Conservation (phyloP, 2,329 filamentous ascomycete genomes). For the Ophiostoma montium region DNA sequence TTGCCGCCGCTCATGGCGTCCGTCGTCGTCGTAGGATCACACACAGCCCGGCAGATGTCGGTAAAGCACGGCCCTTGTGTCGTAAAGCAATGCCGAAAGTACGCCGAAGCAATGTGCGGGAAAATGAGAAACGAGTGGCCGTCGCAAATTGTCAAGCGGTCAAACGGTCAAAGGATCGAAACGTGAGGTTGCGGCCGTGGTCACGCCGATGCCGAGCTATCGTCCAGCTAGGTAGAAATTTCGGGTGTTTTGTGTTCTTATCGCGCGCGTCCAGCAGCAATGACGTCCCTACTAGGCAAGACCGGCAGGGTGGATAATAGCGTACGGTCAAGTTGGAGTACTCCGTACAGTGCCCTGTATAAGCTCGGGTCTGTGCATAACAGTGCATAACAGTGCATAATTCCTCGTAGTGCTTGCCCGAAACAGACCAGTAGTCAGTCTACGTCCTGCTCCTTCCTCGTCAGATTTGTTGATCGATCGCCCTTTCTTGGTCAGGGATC, state of each 20-base stretch:
- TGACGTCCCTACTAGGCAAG: slow-evolving; percentile 9
- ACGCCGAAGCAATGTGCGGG: background rate
- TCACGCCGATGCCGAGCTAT: background rate
- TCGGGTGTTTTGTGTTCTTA: no score
- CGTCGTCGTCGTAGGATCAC: background rate
- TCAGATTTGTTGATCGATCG: background rate
- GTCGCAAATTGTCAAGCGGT: background rate
- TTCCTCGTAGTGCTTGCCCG: background rate
- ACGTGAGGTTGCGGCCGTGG: background rate
- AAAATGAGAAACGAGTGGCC: background rate
- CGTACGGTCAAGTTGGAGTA: background rate
- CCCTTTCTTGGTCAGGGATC: background rate
- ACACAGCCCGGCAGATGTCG: background rate
- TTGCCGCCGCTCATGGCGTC: slow-evolving; percentile 7
- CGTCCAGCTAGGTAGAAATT: no score
- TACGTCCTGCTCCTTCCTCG: background rate
- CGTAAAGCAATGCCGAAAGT: background rate
- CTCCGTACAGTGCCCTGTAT: background rate
- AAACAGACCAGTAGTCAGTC: background rate
- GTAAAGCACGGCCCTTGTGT: background rate
- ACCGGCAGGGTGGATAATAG: background rate
- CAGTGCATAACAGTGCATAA: no score
- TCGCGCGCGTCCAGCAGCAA: background rate
- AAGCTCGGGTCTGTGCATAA: no score
- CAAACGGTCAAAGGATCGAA: background rate